These are phyloP conservation scores for Solanum gandarillasii DNA, from an alignment of 257 asterid species.

Conservation along the genomic window DNA sequence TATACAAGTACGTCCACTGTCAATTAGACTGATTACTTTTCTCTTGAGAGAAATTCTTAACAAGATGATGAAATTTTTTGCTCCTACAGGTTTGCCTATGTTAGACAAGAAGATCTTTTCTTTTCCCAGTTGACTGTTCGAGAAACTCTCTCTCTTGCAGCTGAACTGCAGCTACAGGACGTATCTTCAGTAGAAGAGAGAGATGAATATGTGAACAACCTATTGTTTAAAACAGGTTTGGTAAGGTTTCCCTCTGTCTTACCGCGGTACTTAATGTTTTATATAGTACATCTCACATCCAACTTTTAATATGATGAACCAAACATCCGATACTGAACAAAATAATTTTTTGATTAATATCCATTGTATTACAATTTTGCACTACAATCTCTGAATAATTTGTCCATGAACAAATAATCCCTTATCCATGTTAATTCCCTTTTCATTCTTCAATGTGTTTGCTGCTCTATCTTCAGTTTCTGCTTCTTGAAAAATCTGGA, in stretches of 20 bases:
- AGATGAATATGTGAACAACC: constrained; percentile 66
- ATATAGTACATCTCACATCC: background rate
- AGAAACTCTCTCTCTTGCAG: constrained; percentile 90
- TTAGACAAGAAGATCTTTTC: constrained; percentile 94
- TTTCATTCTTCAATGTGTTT: background rate
- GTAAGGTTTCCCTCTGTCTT: constrained; percentile 30
- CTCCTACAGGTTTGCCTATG: constrained; percentile 65
- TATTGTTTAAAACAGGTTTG: constrained; percentile 78
- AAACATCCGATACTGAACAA: background rate
- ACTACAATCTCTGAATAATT: background rate
- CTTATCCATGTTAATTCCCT: background rate
- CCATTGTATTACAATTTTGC: background rate
- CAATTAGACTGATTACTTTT: background rate
- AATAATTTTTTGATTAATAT: background rate
- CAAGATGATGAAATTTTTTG: background rate
- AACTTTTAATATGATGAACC: background rate
- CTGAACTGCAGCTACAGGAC: constrained; percentile 86
- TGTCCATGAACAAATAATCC: background rate
- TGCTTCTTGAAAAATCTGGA: background rate
- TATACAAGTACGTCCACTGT: constrained; percentile 45
- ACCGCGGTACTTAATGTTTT: background rate
- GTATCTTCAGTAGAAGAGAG: constrained; percentile 62
- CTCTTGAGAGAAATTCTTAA: background rate
- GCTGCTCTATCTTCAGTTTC: background rate
- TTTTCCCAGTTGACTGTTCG: constrained; percentile 97